Evolutionary conservation across 1,139 yeast species (phyloP).

Genomic region (Diutina mesorugosa): DNA sequence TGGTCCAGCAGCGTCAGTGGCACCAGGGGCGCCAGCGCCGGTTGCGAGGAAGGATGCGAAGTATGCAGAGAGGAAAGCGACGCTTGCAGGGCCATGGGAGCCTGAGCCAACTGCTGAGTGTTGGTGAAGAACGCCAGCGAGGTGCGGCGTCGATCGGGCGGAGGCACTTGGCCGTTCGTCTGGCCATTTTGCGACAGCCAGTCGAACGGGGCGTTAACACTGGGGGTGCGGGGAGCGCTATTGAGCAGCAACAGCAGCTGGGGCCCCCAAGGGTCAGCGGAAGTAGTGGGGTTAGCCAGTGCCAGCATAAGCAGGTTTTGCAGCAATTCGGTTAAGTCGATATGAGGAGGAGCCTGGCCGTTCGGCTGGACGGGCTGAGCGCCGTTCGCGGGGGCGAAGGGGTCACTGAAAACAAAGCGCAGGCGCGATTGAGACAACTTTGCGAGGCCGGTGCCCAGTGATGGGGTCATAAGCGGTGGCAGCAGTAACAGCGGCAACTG

Average conservation of each 20-base stretch:
- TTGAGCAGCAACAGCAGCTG: slow-evolving; percentile 2
- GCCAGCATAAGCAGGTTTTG: background rate
- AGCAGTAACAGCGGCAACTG: background rate
- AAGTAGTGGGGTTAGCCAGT: slow-evolving; percentile 7
- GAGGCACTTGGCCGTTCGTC: background rate
- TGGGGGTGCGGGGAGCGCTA: background rate
- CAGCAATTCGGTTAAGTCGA: slow-evolving; percentile 1
- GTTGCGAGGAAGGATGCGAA: slow-evolving; percentile 8
- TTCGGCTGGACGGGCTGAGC: background rate
- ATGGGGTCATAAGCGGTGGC: background rate
- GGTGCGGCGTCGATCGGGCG: slow-evolving; percentile 14
- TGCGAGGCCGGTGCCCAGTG: slow-evolving; percentile 4
- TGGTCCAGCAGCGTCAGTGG: slow-evolving; percentile 6
- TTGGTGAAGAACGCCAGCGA: slow-evolving; percentile 22
- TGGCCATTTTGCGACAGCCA: slow-evolving; percentile 5
- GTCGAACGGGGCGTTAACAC: slow-evolving; percentile 6
- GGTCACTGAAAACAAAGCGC: slow-evolving; percentile 60
- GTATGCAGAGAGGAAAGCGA: slow-evolving; percentile 3
- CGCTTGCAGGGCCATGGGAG: slow-evolving; percentile 3
- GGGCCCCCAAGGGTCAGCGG: slow-evolving; percentile 28
- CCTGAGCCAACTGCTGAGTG: slow-evolving; percentile 1
- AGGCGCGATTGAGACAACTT: slow-evolving; percentile 24
- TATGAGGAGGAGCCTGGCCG: background rate
- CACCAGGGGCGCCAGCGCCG: slow-evolving; percentile 8
- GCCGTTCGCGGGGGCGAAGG: slow-evolving; percentile 21